Percentiles rank a stretch among this genome's conserved stretches.
Conservation (phyloP, 768 basidiomycete genomes). For the Mycena latifolia region DNA sequence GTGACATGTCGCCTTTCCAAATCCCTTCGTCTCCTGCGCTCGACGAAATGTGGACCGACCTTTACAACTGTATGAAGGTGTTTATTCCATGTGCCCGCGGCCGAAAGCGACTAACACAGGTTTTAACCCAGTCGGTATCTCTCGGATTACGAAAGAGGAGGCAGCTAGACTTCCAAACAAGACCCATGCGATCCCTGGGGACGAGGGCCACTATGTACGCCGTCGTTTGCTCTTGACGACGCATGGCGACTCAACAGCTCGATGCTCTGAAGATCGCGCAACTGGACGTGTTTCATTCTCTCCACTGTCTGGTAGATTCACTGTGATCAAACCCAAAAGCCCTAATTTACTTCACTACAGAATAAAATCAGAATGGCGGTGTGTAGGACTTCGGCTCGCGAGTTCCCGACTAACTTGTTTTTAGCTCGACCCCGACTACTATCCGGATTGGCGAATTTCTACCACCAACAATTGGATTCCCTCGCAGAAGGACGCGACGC, state of each 20-base stretch:
- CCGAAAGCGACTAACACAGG: neutral
- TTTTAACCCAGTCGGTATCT: conserved; percentile 14
- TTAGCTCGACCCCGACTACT: conserved; percentile 23
- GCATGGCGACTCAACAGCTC: too few relatives aligned
- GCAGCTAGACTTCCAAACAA: conserved; percentile 14
- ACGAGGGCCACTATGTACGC: conserved; percentile 20
- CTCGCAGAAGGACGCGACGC: neutral
- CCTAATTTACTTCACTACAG: neutral
- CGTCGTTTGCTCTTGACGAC: too few relatives aligned
- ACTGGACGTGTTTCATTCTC: conserved; percentile 4
- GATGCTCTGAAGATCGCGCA: conserved; percentile 29
- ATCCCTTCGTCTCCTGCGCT: conserved; percentile 18
- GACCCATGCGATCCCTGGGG: conserved; percentile 11
- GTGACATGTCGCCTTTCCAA: conserved; percentile 30
- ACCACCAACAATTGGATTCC: neutral
- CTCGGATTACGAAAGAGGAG: conserved; percentile 5
- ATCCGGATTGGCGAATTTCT: neutral
- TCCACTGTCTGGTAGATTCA: conserved; percentile 7
- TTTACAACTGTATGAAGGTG: conserved; percentile 5
- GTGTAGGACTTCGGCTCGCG: too few relatives aligned
- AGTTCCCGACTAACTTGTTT: neutral
- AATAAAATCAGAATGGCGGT: conserved; percentile 35
- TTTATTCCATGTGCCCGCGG: neutral
- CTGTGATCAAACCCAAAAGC: neutral
- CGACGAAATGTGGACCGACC: conserved; percentile 10